phyloP scores from a whole-genome alignment of 2,329 filamentous ascomycete species.

The Paecilomyces sp. region DNA sequence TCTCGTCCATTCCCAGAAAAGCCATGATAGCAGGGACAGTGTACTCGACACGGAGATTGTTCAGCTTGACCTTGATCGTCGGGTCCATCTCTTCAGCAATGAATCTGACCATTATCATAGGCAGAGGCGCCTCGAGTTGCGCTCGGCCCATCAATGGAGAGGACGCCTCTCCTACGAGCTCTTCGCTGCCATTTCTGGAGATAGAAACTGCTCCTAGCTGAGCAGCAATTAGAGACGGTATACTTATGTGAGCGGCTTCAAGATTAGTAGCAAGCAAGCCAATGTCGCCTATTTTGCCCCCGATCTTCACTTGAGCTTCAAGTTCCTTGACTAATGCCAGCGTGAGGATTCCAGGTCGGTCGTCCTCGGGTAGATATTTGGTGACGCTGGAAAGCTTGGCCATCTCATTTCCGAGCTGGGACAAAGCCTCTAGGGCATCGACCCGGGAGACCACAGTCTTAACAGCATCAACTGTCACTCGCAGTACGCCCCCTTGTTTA shows the following conservation, averaged over 20 bases:
- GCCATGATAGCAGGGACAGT: slow-evolving; percentile 77
- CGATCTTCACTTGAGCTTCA: slow-evolving; percentile 56
- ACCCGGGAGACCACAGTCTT: slow-evolving; percentile 57
- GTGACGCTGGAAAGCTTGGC: slow-evolving; percentile 77
- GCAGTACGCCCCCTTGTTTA: slow-evolving; percentile 75
- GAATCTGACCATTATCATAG: slow-evolving; percentile 79
- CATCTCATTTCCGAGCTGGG: slow-evolving; percentile 69
- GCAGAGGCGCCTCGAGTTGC: slow-evolving; percentile 21
- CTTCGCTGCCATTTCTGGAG: slow-evolving; percentile 59
- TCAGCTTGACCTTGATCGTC: slow-evolving; percentile 77
- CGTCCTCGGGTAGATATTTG: slow-evolving; percentile 93
- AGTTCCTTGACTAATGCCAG: slow-evolving; percentile 61
- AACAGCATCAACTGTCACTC: slow-evolving; percentile 59
- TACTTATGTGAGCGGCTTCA: slow-evolving; percentile 72
- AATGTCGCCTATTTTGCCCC: slow-evolving; percentile 60
- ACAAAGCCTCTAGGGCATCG: slow-evolving; percentile 59
- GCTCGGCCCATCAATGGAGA: slow-evolving; percentile 19
- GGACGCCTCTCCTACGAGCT: slow-evolving; percentile 61
- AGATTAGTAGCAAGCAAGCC: slow-evolving; percentile 54
- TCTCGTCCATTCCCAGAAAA: slow-evolving; percentile 61
- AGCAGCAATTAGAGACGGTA: slow-evolving; percentile 77
- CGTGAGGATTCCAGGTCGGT: slow-evolving; percentile 79
- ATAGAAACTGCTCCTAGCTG: slow-evolving; percentile 59
- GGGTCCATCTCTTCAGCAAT: slow-evolving; percentile 94
- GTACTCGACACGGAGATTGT: slow-evolving; percentile 82